phyloP scores from a whole-genome alignment of 148 eudicot genomes.

The Cornus kousa region DNA sequence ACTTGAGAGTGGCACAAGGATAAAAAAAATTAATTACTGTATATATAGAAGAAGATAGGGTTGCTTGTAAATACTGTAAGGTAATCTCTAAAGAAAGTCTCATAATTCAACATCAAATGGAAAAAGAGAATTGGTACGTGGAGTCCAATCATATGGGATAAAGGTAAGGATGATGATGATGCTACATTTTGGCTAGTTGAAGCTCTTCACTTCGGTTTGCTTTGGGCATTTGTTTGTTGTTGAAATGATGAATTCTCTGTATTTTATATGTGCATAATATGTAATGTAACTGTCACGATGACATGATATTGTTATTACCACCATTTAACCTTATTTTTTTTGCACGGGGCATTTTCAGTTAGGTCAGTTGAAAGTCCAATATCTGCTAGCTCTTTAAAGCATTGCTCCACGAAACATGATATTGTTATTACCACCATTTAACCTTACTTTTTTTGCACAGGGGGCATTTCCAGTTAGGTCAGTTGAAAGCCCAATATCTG shows the following conservation, averaged over 20 bases:
- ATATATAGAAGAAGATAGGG: too few relatives aligned
- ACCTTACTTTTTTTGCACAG: slow-evolving; percentile 26
- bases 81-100: too few relatives aligned
- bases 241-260: neutral
- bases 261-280: neutral
- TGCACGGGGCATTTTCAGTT: slow-evolving; percentile 45
- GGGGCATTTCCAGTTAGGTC: slow-evolving; percentile 53
- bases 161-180: neutral
- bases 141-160: too few relatives aligned
- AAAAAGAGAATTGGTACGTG: too few relatives aligned
- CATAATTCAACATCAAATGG: too few relatives aligned
- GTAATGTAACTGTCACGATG: neutral
- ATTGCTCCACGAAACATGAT: slow-evolving; percentile 38
- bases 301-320: neutral
- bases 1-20: too few relatives aligned
- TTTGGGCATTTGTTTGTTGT: neutral
- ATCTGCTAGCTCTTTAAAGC: slow-evolving; percentile 54
- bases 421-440: neutral
- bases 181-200: neutral
- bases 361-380: slow-evolving; percentile 55
- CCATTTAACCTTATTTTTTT: slow-evolving; percentile 4
- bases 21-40: too few relatives aligned
- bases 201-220: slow-evolving; percentile 1
- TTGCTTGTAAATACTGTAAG: too few relatives aligned
- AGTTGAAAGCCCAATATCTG: slow-evolving; percentile 52